phyloP scores from a whole-genome alignment of 2,329 filamentous ascomycete genomes.

The Aureobasidium sp. region DNA sequence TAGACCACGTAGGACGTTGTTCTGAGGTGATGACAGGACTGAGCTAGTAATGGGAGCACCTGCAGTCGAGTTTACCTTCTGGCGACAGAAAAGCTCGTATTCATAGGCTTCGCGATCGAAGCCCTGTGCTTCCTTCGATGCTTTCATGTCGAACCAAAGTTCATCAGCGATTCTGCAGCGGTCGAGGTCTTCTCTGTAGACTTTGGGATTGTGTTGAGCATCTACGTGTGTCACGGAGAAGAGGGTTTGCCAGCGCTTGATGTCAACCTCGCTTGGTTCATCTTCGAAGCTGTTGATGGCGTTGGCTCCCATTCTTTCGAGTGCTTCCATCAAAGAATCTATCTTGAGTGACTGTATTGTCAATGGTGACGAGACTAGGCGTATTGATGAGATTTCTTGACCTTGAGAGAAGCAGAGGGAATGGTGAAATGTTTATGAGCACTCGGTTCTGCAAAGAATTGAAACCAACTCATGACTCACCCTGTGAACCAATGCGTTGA shows the following conservation, averaged over 20 bases:
- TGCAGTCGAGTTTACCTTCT: not conserved
- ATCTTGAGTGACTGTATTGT: not conserved
- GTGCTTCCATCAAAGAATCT: not conserved
- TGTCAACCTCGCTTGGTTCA: not conserved
- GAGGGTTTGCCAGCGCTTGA: not conserved
- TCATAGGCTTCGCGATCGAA: conserved; percentile 4
- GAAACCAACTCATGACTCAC: not conserved
- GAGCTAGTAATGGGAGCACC: not conserved
- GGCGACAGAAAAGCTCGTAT: not conserved
- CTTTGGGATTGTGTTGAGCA: not conserved
- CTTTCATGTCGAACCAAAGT: not conserved
- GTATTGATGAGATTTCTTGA: not conserved
- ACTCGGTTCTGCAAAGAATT: not conserved
- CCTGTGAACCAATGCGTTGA: not conserved
- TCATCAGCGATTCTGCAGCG: not conserved
- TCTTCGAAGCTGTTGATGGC: not conserved
- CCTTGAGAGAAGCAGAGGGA: not conserved
- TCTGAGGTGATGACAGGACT: not conserved
- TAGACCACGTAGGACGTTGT: not conserved
- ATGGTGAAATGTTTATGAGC: not conserved
- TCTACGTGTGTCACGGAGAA: not conserved
- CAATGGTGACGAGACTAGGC: not conserved
- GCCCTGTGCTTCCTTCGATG: conserved; percentile 1
- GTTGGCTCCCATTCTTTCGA: not conserved
- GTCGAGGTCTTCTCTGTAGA: not conserved